phyloP scores from a whole-genome alignment of 257 asterid genomes.

The Forsythia suspensa region DNA sequence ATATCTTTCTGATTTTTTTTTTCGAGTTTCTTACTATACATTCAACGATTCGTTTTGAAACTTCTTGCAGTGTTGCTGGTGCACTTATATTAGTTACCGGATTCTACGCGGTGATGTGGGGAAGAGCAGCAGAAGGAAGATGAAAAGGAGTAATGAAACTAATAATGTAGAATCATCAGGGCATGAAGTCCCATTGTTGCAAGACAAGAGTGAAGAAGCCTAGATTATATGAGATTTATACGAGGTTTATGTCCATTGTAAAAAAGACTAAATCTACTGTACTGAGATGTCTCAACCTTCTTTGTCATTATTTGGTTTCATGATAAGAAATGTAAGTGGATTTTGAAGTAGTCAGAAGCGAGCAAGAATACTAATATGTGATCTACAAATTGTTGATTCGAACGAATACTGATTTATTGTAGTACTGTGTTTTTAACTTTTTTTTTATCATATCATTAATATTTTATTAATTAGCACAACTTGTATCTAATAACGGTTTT shows the following conservation, averaged over 20 bases:
- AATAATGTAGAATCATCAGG: conserved; percentile 25
- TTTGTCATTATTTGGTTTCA: too few species aligned
- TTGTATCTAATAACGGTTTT: too few species aligned
- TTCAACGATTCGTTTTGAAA: neutral
- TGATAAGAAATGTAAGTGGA: too few species aligned
- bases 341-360: too few species aligned
- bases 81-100: conserved; percentile 42
- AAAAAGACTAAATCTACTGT: too few species aligned
- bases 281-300: too few species aligned
- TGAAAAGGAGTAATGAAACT: conserved; percentile 3
- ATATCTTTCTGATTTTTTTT: neutral
- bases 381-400: too few species aligned
- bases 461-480: too few species aligned
- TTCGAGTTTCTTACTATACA: neutral
- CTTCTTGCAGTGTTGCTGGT: conserved; percentile 45
- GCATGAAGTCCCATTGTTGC: conserved; percentile 39
- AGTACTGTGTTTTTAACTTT: too few species aligned
- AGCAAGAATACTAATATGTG: too few species aligned
- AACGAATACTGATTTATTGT: too few species aligned
- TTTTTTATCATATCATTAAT: too few species aligned
- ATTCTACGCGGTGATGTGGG: conserved; percentile 57
- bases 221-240: neutral
- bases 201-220: conserved; percentile 34
- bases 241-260: neutral
- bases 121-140: conserved; percentile 36